A percentile compares a stretch with the other conserved stretches of the same genome.
Conservation (phyloP, 1,284 basidiomycete species). For the Melampsora occidentalis region DNA sequence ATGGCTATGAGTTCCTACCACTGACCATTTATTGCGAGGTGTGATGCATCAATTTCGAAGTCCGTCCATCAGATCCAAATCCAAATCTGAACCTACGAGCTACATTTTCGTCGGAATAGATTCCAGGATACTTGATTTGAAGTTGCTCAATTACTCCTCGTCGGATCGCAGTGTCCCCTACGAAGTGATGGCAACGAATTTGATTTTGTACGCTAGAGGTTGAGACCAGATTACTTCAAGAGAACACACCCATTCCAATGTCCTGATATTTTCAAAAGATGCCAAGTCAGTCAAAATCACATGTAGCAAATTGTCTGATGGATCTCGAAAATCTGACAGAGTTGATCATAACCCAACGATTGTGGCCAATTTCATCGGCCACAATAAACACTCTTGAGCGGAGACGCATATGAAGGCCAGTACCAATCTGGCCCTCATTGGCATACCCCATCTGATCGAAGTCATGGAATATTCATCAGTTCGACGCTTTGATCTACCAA, state of each 20-base stretch:
- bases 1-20: conserved; percentile 74
- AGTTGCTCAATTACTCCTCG: conserved; percentile 66
- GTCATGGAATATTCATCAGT: neutral
- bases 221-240: neutral
- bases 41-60: too few relatives aligned
- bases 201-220: too few relatives aligned
- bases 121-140: conserved; percentile 61
- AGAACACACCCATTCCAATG: conserved; percentile 19
- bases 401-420: conserved; percentile 75
- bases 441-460: conserved; percentile 66
- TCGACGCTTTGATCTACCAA: conserved; percentile 61
- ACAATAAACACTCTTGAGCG: conserved; percentile 73
- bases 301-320: neutral
- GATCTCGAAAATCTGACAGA: conserved; percentile 58
- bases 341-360: conserved; percentile 72
- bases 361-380: conserved; percentile 62
- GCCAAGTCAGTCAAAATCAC: neutral
- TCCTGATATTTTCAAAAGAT: conserved; percentile 18
- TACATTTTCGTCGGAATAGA: conserved; percentile 70
- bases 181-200: neutral
- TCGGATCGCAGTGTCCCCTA: conserved; percentile 75
- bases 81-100: conserved; percentile 56
- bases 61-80: too few relatives aligned
- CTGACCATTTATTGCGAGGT: neutral
- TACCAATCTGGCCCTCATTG: conserved; percentile 65